Evolutionary conservation across 108 stramenopile species (phyloP).

Genomic region (Conticribra weissflogii): DNA sequence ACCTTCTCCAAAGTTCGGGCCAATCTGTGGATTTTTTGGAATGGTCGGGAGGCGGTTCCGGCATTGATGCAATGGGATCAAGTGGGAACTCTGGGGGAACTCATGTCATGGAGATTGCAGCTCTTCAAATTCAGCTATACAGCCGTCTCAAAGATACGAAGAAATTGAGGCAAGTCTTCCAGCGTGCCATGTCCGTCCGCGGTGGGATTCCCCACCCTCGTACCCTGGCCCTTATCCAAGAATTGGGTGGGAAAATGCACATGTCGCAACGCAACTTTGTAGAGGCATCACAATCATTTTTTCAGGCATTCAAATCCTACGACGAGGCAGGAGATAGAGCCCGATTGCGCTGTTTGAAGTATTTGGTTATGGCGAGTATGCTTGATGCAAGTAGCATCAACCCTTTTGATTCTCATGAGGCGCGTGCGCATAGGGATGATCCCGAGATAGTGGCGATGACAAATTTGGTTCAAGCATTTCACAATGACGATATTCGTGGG

Average conservation of each 20-base stretch:
- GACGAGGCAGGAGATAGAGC: constrained; percentile 93
- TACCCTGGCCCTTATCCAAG: constrained; percentile 89
- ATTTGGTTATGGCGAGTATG: constrained; percentile 94
- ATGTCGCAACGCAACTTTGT: constrained; percentile 85
- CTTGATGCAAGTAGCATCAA: constrained; percentile 89
- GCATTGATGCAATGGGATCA: constrained; percentile 18
- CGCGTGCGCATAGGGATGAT: constrained; percentile 91
- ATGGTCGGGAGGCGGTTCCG: constrained; percentile 17
- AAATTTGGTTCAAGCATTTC: constrained; percentile 88
- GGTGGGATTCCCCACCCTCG: constrained; percentile 93
- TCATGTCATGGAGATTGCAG: constrained; percentile 91
- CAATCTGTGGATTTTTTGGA: too few relatives aligned
- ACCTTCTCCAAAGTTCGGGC: constrained; percentile 53
- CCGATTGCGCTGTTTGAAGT: constrained; percentile 88
- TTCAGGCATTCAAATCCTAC: constrained; percentile 94
- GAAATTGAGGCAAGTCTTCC: constrained; percentile 84
- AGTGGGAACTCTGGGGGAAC: constrained; percentile 54
- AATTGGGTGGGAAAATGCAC: constrained; percentile 94
- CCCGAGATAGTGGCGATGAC: constrained; percentile 95
- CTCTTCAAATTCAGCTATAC: constrained; percentile 92
- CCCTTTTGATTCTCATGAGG: constrained; percentile 95
- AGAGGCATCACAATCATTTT: constrained; percentile 82
- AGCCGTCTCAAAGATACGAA: constrained; percentile 86
- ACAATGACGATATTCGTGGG: constrained; percentile 78
- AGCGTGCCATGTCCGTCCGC: constrained; percentile 84